Conservation (phyloP, 345 rosid genomes). For the Gossypium stocksii region DNA sequence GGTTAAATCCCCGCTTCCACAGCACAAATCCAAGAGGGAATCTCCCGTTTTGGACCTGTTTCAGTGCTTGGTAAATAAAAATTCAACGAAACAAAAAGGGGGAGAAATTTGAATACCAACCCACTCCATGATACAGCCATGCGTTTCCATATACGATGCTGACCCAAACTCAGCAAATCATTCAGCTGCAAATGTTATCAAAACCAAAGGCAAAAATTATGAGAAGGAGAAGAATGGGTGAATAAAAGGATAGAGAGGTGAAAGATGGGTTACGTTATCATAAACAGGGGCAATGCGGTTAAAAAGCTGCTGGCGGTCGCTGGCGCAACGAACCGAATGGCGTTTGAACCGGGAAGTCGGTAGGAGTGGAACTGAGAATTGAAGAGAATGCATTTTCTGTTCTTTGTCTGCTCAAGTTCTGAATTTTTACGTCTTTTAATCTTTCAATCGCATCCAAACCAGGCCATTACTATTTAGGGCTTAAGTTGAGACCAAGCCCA, state of each 20-base stretch:
- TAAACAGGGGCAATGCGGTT: constrained; percentile 80
- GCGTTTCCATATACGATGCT: constrained; percentile 85
- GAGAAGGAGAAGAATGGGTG: background rate
- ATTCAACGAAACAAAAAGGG: background rate
- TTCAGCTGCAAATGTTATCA: constrained; percentile 42
- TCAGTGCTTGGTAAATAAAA: background rate
- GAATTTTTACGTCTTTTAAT: background rate
- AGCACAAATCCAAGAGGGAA: constrained; percentile 73
- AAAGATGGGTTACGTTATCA: constrained; percentile 42
- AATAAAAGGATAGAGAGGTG: background rate
- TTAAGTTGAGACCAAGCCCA: background rate
- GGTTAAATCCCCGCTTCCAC: constrained; percentile 87
- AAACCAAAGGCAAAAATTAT: background rate
- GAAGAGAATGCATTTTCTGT: constrained; percentile 28
- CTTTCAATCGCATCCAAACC: background rate
- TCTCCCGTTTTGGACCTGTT: constrained; percentile 69
- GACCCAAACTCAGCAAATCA: constrained; percentile 77
- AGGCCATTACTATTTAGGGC: background rate
- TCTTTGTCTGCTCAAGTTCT: background rate
- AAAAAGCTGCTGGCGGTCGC: constrained; percentile 61
- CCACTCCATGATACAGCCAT: constrained; percentile 83
- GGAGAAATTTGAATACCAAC: constrained; percentile 22
- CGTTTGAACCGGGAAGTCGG: constrained; percentile 2
- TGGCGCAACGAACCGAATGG: constrained; percentile 30
- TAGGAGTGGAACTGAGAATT: constrained; percentile 15